Base-by-base conservation (phyloP, 208 protist species). In the Paratrypanosoma confusum region DNA sequence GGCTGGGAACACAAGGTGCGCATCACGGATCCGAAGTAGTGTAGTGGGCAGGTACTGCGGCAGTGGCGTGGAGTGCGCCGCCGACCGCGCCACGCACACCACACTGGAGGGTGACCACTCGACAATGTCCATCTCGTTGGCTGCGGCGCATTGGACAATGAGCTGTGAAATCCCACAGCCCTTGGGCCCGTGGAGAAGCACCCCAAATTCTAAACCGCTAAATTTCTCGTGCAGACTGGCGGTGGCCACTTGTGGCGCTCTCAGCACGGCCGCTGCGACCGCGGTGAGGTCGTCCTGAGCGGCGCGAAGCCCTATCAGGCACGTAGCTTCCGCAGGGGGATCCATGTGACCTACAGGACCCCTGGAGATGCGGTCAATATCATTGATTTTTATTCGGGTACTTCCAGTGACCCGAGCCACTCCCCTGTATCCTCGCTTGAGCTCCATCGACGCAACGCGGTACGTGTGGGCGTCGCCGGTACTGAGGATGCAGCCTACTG, bases 311-410 rank as follows among this genome's bases (percentile, higher is more conserved):
- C 3, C 28, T n/a, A 36, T 3, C 1, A 4, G 18, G 2, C 28
- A 5, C 40, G 5, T 17, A 28, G 13, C 11, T 14, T 22, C 20
- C 20, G 7, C 39, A 31, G 28, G 4, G 13, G 37, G 47, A 11
- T 67, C 44, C 43, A 10, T 10, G 36, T 10, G 10, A 16, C 13
- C 16, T 10, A 10, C 36, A 21, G 13, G 8, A 40, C 10, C 16
- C 17, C 16, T 16, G 14, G 2, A 28, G n/a, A n/a, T n/a, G n/a
- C n/a, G n/a, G n/a, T 17, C 16, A 23, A 14, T 21, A 25, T 71
- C 46, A 43, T 89, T 90, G 18, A 90, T 51, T 17, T 66, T 69
- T 10, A 84, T 40, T 18, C 62, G 65, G 42, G 69, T 74, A 22
- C 51, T 50, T 5, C 37, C 36, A 14, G 65, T 43, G 13, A 86